Evolutionary conservation across 2,329 filamentous ascomycete species (phyloP), one percentile per base, ranked within the genome.

Genomic region (Hortaea werneckii): DNA sequence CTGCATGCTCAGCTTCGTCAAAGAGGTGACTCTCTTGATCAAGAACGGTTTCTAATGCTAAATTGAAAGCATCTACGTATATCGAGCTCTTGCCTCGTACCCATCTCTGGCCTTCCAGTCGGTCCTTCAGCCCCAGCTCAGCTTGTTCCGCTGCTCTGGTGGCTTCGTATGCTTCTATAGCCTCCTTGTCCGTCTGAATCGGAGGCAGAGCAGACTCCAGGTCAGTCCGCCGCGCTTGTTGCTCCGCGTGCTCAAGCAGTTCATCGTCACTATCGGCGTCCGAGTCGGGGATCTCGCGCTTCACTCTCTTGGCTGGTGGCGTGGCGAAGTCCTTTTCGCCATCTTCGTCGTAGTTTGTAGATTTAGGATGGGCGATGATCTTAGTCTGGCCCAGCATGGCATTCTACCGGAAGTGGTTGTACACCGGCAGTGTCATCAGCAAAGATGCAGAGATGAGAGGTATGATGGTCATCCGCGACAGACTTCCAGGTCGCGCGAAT

Each of bases 11-110:
- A 12, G 79, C 82, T 47, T 80, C 77, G 57, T 92, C 78, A 61
- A 96, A 98, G 0, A 98, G 70, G 65, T 95, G 87, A 0, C 78
- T 76, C 65, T 98, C 92, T 47, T 96, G 87, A 41, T 87, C 81
- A 9, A 96, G 68, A 3, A 98, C 92, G 0, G 87, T 95, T 48
- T 90, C 82, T 41, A 98, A 70, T 2, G 90, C 87, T 10, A 96
- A 72, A 59, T 95, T 95, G 72, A 98, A 98, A 0, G 92, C 92
- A 67, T 98, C 92, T 12, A 95, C 87, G 58, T 98, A 98, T 45
- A 98, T 87, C 1, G 89, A 96, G 58, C 82, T 94, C 62, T 80
- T 82, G 0, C 87, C 87, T 57, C 75, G 79, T 4, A 80, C 67
- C 87, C 87, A 95, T 49, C 69, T 76, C 42, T 71, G 71, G 43